phyloP scores from a whole-genome alignment of 139 green algal genomes.

The Nannochloris sp. region DNA sequence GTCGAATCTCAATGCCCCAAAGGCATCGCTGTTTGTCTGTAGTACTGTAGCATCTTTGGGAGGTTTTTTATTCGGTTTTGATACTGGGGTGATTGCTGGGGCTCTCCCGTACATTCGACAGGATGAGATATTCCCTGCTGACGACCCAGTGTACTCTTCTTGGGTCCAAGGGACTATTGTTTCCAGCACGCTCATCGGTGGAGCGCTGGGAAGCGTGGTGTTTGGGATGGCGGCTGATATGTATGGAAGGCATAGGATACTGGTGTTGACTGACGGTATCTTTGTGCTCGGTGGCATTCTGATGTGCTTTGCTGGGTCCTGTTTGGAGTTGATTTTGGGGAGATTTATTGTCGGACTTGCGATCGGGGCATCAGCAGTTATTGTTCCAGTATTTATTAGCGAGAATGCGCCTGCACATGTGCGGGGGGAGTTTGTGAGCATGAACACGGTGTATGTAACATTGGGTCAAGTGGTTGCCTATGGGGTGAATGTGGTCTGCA shows the following conservation, averaged over 20 bases:
- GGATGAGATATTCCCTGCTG: slow-evolving; percentile 37
- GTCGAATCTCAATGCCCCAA: too few species aligned
- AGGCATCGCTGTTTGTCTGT: background rate
- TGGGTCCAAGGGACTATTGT: slow-evolving; percentile 43
- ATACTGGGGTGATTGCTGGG: slow-evolving; percentile 42
- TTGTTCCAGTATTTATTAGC: slow-evolving; percentile 56
- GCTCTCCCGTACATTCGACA: slow-evolving; percentile 65
- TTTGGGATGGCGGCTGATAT: slow-evolving; percentile 47
- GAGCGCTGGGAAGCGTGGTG: slow-evolving; percentile 32
- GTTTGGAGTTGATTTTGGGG: slow-evolving; percentile 16
- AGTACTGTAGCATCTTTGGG: background rate
- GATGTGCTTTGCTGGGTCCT: slow-evolving; percentile 29
- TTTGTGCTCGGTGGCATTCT: slow-evolving; percentile 31
- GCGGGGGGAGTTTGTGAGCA: slow-evolving; percentile 41
- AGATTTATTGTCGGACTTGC: slow-evolving; percentile 44
- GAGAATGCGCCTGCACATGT: slow-evolving; percentile 26
- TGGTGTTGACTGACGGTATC: slow-evolving; percentile 40
- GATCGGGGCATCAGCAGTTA: slow-evolving; percentile 46
- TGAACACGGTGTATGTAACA: slow-evolving; percentile 62
- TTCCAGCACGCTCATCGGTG: slow-evolving; percentile 33
- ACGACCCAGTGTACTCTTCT: slow-evolving; percentile 8
- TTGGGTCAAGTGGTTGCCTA: slow-evolving; percentile 58
- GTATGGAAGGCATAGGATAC: slow-evolving; percentile 14
- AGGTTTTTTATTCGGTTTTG: background rate
- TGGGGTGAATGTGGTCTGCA: slow-evolving; percentile 48